A percentile compares a stretch with the other conserved stretches of the same genome.
Conservation (phyloP, 108 stramenopile genomes). For the Skeletonema tropicum region DNA sequence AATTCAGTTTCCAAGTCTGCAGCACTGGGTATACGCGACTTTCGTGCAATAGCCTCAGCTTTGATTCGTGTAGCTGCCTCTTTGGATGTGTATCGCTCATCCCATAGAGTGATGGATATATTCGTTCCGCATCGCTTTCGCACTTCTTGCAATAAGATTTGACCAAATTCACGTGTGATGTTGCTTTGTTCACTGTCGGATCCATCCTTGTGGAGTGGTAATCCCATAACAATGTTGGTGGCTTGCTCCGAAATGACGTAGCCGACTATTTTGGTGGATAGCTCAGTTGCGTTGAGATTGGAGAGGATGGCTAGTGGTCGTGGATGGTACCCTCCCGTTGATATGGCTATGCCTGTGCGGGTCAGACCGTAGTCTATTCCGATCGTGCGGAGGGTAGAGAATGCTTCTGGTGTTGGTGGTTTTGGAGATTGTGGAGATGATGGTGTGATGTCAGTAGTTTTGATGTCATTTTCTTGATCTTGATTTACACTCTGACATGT, state of each 20-base stretch:
- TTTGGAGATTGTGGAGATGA: background rate
- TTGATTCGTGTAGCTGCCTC: conserved; percentile 70
- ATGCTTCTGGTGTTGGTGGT: background rate
- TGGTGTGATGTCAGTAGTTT: background rate
- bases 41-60: conserved; percentile 40
- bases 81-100: conserved; percentile 86
- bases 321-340: conserved; percentile 72
- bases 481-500: background rate
- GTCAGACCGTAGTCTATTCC: conserved; percentile 85
- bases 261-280: conserved; percentile 50
- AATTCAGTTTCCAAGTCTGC: conserved; percentile 51
- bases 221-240: conserved; percentile 67
- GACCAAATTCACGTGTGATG: conserved; percentile 72
- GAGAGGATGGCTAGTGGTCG: conserved; percentile 65
- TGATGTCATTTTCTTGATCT: background rate
- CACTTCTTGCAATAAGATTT: conserved; percentile 20
- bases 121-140: conserved; percentile 24
- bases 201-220: conserved; percentile 85
- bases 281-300: conserved; percentile 33
- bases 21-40: conserved; percentile 10
- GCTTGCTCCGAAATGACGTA: conserved; percentile 56
- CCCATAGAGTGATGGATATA: conserved; percentile 67
- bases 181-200: conserved; percentile 74
- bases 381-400: conserved; percentile 50
- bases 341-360: conserved; percentile 78